Conservation (phyloP, 1,284 basidiomycete genomes). For the Apiotrichum veenhuisii region DNA sequence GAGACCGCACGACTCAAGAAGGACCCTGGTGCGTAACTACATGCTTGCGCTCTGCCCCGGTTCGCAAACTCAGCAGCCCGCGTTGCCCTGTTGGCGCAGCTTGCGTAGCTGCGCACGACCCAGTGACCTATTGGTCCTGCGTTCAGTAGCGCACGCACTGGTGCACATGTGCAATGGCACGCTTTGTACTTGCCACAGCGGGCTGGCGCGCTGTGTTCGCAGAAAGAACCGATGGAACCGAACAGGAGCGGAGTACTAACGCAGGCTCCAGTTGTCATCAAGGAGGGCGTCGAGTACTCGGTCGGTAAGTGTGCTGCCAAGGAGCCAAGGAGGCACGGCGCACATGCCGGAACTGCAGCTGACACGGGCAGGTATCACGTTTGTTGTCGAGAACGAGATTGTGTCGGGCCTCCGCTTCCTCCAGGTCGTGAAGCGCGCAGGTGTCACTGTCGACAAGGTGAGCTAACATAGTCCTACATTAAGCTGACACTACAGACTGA, state of each 20-base stretch:
- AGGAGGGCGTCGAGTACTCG: constrained; percentile 57
- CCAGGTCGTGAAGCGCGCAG: constrained; percentile 53
- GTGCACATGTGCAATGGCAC: no score
- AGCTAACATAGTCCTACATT: neutral
- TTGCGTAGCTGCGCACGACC: no score
- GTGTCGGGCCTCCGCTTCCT: constrained; percentile 56
- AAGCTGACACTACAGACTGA: constrained; percentile 32
- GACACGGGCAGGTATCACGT: neutral
- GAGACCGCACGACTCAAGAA: constrained; percentile 53
- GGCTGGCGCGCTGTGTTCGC: no score
- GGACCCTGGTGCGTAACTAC: constrained; percentile 46
- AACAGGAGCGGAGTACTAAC: neutral
- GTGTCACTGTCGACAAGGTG: constrained; percentile 30
- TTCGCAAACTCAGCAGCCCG: no score
- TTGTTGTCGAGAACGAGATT: constrained; percentile 51
- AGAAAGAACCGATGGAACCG: no score
- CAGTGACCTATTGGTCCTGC: no score
- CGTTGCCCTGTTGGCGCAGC: no score
- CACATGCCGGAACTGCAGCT: neutral
- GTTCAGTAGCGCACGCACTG: no score
- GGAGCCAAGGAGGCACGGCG: neutral
- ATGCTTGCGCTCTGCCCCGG: no score
- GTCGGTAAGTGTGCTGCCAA: constrained; percentile 47
- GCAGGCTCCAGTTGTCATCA: constrained; percentile 47
- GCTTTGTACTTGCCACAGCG: no score